A percentile compares a stretch with the other conserved stretches of the same genome.
Evolutionary conservation across 768 basidiomycete genomes (phyloP).

Genomic region (Boletellus ananiceps): DNA sequence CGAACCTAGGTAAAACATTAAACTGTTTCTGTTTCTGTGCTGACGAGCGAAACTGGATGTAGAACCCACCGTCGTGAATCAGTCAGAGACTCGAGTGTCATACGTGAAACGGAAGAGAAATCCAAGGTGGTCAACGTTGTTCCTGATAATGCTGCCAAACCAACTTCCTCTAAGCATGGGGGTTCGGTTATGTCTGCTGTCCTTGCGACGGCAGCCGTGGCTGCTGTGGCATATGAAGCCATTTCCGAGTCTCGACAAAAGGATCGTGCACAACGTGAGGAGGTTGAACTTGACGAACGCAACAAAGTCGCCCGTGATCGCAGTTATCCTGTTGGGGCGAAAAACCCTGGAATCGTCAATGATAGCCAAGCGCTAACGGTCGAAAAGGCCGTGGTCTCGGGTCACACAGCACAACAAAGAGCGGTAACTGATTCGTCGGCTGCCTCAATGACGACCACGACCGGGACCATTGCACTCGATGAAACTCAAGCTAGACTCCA

Average conservation of each 20-base stretch:
- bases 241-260: slow-evolving; percentile 4
- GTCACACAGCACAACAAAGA: background rate
- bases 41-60: background rate
- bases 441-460: background rate
- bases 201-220: slow-evolving; percentile 10
- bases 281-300: background rate
- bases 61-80: background rate
- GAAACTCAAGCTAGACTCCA: background rate
- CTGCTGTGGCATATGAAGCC: slow-evolving; percentile 11
- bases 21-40: background rate
- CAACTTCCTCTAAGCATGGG: slow-evolving; percentile 3
- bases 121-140: background rate
- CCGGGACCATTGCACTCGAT: background rate
- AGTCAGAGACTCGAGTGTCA: background rate
- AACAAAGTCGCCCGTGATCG: background rate
- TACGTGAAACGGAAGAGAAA: background rate
- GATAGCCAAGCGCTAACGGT: background rate
- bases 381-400: background rate
- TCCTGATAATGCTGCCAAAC: background rate
- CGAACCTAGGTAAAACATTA: slow-evolving; percentile 1
- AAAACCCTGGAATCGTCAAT: background rate
- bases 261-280: background rate
- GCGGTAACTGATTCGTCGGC: background rate
- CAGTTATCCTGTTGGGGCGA: background rate
- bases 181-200: slow-evolving; percentile 10